Evolutionary conservation across 768 basidiomycete species (phyloP).

Genomic region (Lactarius tabidus): DNA sequence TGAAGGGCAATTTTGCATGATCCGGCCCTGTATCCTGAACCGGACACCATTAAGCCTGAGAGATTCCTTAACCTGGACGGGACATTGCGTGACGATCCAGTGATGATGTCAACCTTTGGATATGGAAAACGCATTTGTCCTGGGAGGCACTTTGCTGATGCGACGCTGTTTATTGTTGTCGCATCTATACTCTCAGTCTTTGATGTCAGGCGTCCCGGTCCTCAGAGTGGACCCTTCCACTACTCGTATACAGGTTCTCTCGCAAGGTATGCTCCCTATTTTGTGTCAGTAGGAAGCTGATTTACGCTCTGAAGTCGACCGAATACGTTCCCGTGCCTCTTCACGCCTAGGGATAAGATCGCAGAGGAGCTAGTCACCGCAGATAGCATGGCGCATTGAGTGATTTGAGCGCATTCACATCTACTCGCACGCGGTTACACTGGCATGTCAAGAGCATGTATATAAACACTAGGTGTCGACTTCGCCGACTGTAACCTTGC

Average conservation of each 20-base stretch:
- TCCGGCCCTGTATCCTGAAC: slow-evolving; percentile 25
- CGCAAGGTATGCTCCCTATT: neutral
- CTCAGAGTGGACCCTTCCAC: neutral
- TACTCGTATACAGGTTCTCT: neutral
- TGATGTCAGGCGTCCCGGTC: slow-evolving; percentile 2
- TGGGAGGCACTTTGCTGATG: slow-evolving; percentile 24
- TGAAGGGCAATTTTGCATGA: slow-evolving; percentile 29
- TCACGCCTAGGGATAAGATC: neutral
- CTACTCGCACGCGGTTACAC: neutral
- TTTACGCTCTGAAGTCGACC: neutral
- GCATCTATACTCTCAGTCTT: slow-evolving; percentile 17
- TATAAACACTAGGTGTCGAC: no score
- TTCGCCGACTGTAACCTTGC: no score
- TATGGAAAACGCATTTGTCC: slow-evolving; percentile 15
- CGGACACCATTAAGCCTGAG: slow-evolving; percentile 27
- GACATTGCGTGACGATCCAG: slow-evolving; percentile 11
- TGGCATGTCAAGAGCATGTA: neutral
- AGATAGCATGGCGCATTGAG: neutral
- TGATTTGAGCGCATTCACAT: neutral
- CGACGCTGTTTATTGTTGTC: slow-evolving; percentile 15
- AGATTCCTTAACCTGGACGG: slow-evolving; percentile 25
- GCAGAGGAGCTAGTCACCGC: slow-evolving; percentile 10
- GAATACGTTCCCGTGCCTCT: neutral
- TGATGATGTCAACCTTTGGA: slow-evolving; percentile 6
- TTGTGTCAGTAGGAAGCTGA: neutral